phyloP scores from a whole-genome alignment of 202 grass and related monocot genomes.

The Musa balbisiana region DNA sequence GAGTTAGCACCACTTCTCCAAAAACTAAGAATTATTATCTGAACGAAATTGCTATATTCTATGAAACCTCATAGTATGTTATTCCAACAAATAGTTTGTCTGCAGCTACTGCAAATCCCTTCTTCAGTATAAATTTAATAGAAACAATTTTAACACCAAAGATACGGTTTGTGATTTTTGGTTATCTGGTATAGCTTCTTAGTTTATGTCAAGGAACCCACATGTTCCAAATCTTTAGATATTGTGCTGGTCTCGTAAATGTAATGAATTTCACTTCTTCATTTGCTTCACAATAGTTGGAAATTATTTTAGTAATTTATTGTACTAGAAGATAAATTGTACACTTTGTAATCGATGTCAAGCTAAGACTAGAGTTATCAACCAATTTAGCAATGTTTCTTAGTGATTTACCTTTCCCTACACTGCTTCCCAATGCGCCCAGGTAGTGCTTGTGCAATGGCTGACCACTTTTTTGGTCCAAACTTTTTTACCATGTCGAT shows the following conservation, averaged over 20 bases:
- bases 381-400: background rate
- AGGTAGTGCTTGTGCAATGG: constrained; percentile 81
- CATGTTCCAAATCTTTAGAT: background rate
- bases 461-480: constrained; percentile 95
- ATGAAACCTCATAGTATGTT: background rate
- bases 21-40: background rate
- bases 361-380: background rate
- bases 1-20: background rate
- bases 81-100: background rate
- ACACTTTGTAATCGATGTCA: background rate
- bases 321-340: background rate
- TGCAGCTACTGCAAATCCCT: background rate
- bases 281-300: background rate
- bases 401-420: constrained; percentile 61
- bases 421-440: constrained; percentile 98
- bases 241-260: background rate
- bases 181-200: background rate
- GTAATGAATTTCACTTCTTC: background rate
- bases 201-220: background rate
- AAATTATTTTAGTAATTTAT: background rate
- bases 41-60: background rate
- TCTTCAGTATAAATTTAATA: background rate
- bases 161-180: background rate
- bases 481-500: constrained; percentile 84
- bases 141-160: background rate